These are phyloP conservation scores for Penicillium salamii DNA, from an alignment of 495 filamentous ascomycete genomes.

Conservation along the genomic window DNA sequence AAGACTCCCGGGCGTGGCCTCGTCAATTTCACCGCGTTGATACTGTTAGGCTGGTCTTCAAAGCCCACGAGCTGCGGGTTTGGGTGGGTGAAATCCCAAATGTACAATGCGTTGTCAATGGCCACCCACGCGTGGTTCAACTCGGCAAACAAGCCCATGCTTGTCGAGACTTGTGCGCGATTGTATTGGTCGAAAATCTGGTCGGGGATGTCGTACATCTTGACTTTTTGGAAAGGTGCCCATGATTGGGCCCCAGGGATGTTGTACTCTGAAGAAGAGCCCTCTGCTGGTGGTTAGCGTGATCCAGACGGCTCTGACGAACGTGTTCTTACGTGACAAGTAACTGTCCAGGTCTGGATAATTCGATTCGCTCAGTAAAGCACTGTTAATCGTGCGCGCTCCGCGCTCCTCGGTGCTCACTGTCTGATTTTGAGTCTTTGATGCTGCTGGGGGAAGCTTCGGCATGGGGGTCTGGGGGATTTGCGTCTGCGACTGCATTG, in stretches of 20 bases:
- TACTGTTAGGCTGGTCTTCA: conserved; percentile 81
- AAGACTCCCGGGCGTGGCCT: conserved; percentile 80
- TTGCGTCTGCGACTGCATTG: conserved; percentile 7
- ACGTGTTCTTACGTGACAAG: conserved; percentile 70
- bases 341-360: conserved; percentile 91
- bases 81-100: conserved; percentile 94
- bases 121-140: conserved; percentile 92
- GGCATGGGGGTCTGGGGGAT: conserved; percentile 30
- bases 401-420: conserved; percentile 73
- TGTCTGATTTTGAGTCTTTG: conserved; percentile 35
- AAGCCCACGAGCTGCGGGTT: conserved; percentile 88
- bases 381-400: conserved; percentile 77
- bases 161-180: conserved; percentile 72
- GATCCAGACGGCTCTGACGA: not conserved
- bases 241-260: conserved; percentile 62
- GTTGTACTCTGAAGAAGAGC: conserved; percentile 89
- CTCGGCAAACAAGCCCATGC: conserved; percentile 90
- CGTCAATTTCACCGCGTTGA: conserved; percentile 80
- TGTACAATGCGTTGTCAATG: conserved; percentile 91
- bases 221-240: conserved; percentile 82
- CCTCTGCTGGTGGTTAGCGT: conserved; percentile 51
- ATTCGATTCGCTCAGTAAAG: conserved; percentile 67
- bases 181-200: conserved; percentile 88
- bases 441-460: conserved; percentile 35
- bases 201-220: conserved; percentile 83